Base-by-base conservation (phyloP, 352 stramenopile genomes). In the Pilasporangium apinafurcum region DNA sequence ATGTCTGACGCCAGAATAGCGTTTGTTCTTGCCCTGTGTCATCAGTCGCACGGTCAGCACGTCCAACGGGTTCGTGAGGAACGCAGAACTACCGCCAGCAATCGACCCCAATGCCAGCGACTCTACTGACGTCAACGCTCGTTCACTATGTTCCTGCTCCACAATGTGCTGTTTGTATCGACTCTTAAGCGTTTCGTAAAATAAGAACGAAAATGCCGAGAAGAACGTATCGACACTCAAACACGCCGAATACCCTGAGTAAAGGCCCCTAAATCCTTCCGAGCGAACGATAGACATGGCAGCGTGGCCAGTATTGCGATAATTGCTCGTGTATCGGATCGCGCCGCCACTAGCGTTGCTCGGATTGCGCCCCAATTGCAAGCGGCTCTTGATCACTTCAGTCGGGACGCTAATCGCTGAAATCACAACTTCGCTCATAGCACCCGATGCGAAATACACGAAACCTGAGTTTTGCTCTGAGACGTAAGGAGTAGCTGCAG, bases 131-230 rank as follows among this genome's bases (percentile, higher is more conserved):
- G 65, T 67, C 25, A 87, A 40, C 35, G 62, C 32, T 12, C 70
- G 61, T 5, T 84, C 67, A 25, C 52, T 25, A 9, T 56, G 29
- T 2, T 69, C 66, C 2, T 31, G 37, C 17, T 37, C 41, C 20
- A 24, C 17, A n/a, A 77, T 42, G 44, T 81, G 32, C 16, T 60
- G 20, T 17, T 69, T 54, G 51, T 86, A 83, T 30, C 55, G 44
- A 17, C 57, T 47, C 61, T 86, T 84, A 21, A 86, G 24, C 29
- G 67, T 76, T 57, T 93, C 81, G 65, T 91, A 93, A 39, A 76
- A 83, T n/a, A 93, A 35, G 44, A 93, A 93, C 36, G 68, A 84
- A 45, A 89, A 87, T 16, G 73, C 81, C 38, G 76, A 86, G 54
- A 83, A 86, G 56, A 86, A 72, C 17, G 74, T 86, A 50, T 93